Evolutionary conservation across 2,329 filamentous ascomycete genomes (phyloP), one percentile per base, ranked within the genome.

Genomic region (Hirsutella thompsonii): DNA sequence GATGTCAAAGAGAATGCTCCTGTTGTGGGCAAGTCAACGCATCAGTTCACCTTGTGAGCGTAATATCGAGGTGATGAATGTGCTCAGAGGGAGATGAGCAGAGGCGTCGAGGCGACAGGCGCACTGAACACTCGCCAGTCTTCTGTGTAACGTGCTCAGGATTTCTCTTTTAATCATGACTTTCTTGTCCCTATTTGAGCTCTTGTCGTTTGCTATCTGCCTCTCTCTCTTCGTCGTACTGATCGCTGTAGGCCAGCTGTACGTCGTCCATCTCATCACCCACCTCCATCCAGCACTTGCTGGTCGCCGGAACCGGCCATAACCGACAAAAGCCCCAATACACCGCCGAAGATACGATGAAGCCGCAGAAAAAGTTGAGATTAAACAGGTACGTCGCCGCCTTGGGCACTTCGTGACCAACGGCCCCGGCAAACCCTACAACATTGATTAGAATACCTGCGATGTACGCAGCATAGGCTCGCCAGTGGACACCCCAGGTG

Each of bases 371-470:
- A 67, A 89, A 95, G 61, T 94, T 94, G 51, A 95, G 55, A 49
- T 88, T 84, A 67, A 94, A 95, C 44, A 95, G 77, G 55, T 93
- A 93, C 1, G 73, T 77, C 2, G 90, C 89, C 1, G 82, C 88
- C 5, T 75, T 66, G 0, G 90, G 89, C 0, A 94, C 86, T 2
- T 65, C 47, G 16, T 53, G 57, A 1, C 86, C 86, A 20, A 94
- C 74, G 0, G 83, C 87, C 3, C 86, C 88, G 1, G 79, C 87
- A 49, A 95, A 95, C 1, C 89, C 89, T 4, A 94, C 86, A 4
- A 95, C 83, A 51, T 94, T 94, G 67, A 94, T 81, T 5, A 92
- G 57, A 46, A 94, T 93, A 11, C 88, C 88, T 1, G 75, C 67
- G 44, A 94, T 73, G 57, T 94, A 94, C 0, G 89, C 84, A 1